phyloP scores from a whole-genome alignment of 176 grass and related monocot genomes.

The Oryza australiensis region DNA sequence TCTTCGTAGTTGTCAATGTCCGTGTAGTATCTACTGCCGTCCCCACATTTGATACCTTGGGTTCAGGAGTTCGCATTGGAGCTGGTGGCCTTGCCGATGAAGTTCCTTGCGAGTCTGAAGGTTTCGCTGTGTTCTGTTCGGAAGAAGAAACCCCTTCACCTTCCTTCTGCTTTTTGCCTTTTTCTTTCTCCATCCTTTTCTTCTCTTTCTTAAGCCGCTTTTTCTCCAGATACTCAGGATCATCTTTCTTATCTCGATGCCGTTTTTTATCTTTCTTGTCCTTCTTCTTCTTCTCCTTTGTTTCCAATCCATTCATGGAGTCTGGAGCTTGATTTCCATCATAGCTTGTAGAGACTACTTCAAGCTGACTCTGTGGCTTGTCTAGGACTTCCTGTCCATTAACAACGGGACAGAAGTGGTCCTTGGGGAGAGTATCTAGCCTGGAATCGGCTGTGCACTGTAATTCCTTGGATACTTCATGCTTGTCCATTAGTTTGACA shows the following conservation, averaged over 20 bases:
- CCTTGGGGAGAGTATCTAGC: constrained; percentile 34
- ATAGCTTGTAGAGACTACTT: constrained; percentile 45
- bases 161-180: constrained; percentile 56
- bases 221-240: constrained; percentile 78
- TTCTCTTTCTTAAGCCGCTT: constrained; percentile 89
- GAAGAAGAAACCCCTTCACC: constrained; percentile 40
- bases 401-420: constrained; percentile 37
- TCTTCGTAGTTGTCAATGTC: constrained; percentile 50
- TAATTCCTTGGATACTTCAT: constrained; percentile 71
- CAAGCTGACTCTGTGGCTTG: constrained; percentile 42
- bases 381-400: constrained; percentile 35
- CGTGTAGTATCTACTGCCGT: constrained; percentile 43
- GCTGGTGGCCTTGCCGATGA: constrained; percentile 28
- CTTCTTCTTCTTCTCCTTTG: constrained; percentile 65
- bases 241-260: constrained; percentile 72
- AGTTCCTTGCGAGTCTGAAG: constrained; percentile 33
- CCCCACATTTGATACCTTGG: constrained; percentile 56
- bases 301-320: constrained; percentile 29
- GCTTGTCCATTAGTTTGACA: constrained; percentile 58
- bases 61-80: constrained; percentile 41
- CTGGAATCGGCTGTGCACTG: constrained; percentile 92
- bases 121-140: constrained; percentile 45
- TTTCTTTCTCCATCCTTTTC: constrained; percentile 84
- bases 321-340: constrained; percentile 44
- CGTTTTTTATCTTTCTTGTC: constrained; percentile 86